Evolutionary conservation across 2,329 filamentous ascomycete genomes (phyloP).

Genomic region (Diaporthe humulicola): DNA sequence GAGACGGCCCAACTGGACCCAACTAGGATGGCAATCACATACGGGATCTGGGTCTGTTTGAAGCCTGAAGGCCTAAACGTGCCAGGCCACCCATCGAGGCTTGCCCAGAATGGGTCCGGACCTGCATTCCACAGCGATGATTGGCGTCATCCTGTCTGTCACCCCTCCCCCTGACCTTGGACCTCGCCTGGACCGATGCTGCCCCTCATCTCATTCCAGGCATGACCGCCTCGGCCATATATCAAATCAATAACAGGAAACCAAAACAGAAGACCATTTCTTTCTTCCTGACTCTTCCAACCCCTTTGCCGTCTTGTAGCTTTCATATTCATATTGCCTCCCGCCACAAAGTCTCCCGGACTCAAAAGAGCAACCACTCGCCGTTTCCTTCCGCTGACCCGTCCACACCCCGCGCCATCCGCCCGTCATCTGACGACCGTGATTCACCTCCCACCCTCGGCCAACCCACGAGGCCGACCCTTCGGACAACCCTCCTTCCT

Average conservation of each 20-base stretch:
- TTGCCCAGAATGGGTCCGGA: conserved; percentile 35
- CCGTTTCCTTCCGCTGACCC: conserved; percentile 13
- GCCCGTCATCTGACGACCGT: conserved; percentile 34
- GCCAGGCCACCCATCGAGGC: conserved; percentile 25
- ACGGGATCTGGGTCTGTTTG: conserved; percentile 25
- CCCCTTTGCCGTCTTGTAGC: neutral
- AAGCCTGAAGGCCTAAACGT: conserved; percentile 32
- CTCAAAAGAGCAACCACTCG: neutral
- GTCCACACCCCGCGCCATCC: conserved; percentile 23
- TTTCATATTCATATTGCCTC: neutral
- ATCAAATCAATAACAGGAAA: neutral
- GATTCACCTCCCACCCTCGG: conserved; percentile 11
- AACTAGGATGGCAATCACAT: conserved; percentile 4
- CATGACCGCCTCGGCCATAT: neutral
- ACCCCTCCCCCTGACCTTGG: conserved; percentile 17
- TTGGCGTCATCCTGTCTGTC: conserved; percentile 26
- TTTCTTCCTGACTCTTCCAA: neutral
- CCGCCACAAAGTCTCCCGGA: neutral
- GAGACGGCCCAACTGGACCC: conserved; percentile 7
- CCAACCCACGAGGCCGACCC: conserved; percentile 15
- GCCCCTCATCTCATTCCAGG: conserved; percentile 31
- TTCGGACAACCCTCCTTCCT: conserved; percentile 5
- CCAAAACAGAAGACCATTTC: neutral
- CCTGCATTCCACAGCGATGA: conserved; percentile 31
- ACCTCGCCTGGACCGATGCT: conserved; percentile 4